Base-by-base conservation (phyloP, 305 asterid species). In the Ajuga reptans region DNA sequence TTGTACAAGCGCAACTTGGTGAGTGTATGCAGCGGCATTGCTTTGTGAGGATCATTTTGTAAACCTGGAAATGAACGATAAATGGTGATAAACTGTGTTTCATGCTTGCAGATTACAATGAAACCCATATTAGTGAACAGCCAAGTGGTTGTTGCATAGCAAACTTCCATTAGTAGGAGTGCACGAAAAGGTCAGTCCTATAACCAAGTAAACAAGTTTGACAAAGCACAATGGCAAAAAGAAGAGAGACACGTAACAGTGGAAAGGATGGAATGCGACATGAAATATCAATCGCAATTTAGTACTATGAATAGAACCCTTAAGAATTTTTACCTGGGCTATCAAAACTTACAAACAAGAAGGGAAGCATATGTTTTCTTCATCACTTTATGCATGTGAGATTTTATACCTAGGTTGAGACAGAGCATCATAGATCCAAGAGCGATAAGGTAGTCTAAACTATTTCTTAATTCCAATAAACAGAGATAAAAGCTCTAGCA, bases 1-100 rank as follows among this genome's bases (percentile, higher is more conserved):
- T 92, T 46, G 95, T 84, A 73, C 98, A 92, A 66, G 59, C 69
- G 71, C 98, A 92, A 69, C 80, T 85, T 24, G 86, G 77, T 10
- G 98, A 92, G 84, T 92, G 98, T 75, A 86, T 69, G 83, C 98
- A 92, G 11, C 98, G 89, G 84, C 86, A 84, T 61, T 92, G 96
- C 82, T 92, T 92, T 10, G 86, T 79, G 47, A 86, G 80, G 59
- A 79, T 83, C 96, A 92, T 79, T 84, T 62, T 66, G 66, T 55
- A 70, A 56, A 81, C 83, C 83, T 73, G 79, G 34, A 68, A 59
- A 12, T 51, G 60, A 79, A 72, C 59, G 55, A 73, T 52, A 61
- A 24, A 46, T 24, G n/a, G 18, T 18, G 42, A 46, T 69, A 9
- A 56, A 49, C 39, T 71, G 24, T 37, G 10, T 51, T 43, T 42